Evolutionary conservation across 2,329 filamentous ascomycete species (phyloP).

Genomic region (Alternaria gaisen): DNA sequence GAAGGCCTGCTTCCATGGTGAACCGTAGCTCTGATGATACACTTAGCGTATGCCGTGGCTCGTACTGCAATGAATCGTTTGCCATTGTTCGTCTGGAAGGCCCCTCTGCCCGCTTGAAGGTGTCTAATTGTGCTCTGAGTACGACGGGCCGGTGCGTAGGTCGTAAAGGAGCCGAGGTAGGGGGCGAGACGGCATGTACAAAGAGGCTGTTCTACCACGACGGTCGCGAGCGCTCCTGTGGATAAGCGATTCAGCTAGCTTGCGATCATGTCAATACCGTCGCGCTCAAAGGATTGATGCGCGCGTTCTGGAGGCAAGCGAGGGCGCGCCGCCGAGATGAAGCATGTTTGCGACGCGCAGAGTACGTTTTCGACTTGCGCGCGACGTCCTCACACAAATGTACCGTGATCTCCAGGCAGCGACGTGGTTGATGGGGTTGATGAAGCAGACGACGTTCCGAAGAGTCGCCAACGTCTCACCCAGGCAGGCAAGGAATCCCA

Average conservation of each 20-base stretch:
- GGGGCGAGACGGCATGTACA: not conserved
- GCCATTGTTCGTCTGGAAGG: not conserved
- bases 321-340: slow-evolving; percentile 9
- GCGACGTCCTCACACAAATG: slow-evolving; percentile 8
- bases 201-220: not conserved
- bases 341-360: slow-evolving; percentile 11
- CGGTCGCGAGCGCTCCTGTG: not conserved
- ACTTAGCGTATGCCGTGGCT: not conserved
- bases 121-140: not conserved
- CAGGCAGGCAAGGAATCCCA: slow-evolving; percentile 5
- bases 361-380: not conserved
- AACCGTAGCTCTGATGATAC: not conserved
- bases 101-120: not conserved
- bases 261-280: not conserved
- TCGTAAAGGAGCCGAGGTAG: not conserved
- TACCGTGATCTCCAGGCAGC: slow-evolving; percentile 18
- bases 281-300: not conserved
- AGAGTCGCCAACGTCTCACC: slow-evolving; percentile 38
- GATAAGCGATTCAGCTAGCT: not conserved
- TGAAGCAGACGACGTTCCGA: slow-evolving; percentile 45
- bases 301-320: slow-evolving; percentile 7
- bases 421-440: slow-evolving; percentile 17
- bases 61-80: not conserved
- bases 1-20: not conserved
- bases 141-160: not conserved